Conservation (phyloP, 371 early-diverging fungal genomes). For the Mucor plumbeus region DNA sequence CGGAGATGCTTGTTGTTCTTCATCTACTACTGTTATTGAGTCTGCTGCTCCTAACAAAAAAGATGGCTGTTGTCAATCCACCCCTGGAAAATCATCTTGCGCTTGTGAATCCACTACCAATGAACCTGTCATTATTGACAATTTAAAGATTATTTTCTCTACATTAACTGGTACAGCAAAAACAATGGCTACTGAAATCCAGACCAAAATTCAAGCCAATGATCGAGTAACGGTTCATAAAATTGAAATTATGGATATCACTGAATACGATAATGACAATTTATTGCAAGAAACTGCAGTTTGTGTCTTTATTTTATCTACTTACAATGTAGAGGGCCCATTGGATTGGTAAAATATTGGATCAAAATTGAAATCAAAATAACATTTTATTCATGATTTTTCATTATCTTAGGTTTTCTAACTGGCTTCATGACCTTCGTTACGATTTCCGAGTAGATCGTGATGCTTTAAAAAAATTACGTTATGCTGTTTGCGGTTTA, state of each 20-base stretch:
- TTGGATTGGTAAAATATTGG: conserved; percentile 59
- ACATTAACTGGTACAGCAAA: conserved; percentile 59
- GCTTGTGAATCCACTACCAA: conserved; percentile 19
- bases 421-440: conserved; percentile 72
- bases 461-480: conserved; percentile 58
- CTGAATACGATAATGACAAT: conserved; percentile 77
- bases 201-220: conserved; percentile 29
- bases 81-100: conserved; percentile 15
- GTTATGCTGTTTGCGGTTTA: conserved; percentile 77
- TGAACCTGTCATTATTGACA: conserved; percentile 36
- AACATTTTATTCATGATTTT: background rate
- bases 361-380: background rate
- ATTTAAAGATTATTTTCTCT: conserved; percentile 55
- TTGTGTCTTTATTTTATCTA: conserved; percentile 72
- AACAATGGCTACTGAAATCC: conserved; percentile 44
- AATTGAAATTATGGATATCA: conserved; percentile 59
- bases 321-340: conserved; percentile 78
- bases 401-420: conserved; percentile 48
- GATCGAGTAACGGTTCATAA: conserved; percentile 27
- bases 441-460: conserved; percentile 75
- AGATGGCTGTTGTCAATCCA: conserved; percentile 8
- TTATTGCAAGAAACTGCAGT: conserved; percentile 62
- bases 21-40: background rate
- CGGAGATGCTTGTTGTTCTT: conserved; percentile 12
- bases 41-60: background rate